Percentiles rank a stretch among this genome's conserved stretches.
Evolutionary conservation across 306 rosid species (phyloP).

Genomic region (Ceratonia siliqua): DNA sequence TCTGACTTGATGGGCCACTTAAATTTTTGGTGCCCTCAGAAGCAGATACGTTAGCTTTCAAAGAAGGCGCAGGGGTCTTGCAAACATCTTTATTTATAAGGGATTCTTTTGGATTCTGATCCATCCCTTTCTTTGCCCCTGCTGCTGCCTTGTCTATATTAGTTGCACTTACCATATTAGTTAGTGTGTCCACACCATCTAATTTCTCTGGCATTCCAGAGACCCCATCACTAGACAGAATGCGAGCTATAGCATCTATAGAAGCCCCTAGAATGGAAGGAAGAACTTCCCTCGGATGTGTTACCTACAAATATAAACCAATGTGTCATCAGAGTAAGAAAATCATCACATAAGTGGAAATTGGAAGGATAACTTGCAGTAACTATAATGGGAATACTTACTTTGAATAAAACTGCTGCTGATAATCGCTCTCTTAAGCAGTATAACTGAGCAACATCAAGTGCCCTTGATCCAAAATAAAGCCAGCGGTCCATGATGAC

Average conservation of each 20-base stretch:
- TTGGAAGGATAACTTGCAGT: not conserved
- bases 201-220: constrained; percentile 38
- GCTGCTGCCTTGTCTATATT: constrained; percentile 31
- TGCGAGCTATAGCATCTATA: constrained; percentile 53
- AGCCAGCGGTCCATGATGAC: constrained; percentile 88
- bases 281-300: constrained; percentile 58
- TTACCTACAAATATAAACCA: constrained; percentile 52
- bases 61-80: constrained; percentile 25
- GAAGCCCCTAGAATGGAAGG: constrained; percentile 69
- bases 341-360: constrained; percentile 14
- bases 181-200: constrained; percentile 42
- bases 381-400: constrained; percentile 35
- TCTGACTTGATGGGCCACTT: not conserved
- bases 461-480: constrained; percentile 64
- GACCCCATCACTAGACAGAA: constrained; percentile 72
- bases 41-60: constrained; percentile 20
- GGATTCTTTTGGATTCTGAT: constrained; percentile 36
- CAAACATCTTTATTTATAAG: constrained; percentile 8
- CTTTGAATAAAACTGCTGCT: constrained; percentile 69
- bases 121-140: not conserved
- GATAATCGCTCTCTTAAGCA: constrained; percentile 90
- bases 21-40: constrained; percentile 18
- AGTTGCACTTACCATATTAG: constrained; percentile 44
- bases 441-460: constrained; percentile 92
- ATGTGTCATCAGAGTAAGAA: constrained; percentile 22